phyloP scores from a whole-genome alignment of 257 asterid species.

The Primulina eburnea region DNA sequence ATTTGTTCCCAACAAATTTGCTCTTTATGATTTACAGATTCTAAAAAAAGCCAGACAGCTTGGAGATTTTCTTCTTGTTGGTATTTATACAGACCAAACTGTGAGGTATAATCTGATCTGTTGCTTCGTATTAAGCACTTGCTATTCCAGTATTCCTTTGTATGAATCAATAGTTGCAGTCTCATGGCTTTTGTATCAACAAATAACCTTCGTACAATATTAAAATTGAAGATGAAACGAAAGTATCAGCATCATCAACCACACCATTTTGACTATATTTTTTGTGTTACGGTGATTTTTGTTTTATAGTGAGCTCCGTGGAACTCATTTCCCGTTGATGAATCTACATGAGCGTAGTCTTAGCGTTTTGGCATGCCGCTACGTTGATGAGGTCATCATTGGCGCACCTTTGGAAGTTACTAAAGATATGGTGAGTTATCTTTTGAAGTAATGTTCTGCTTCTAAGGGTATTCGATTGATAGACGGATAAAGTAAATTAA shows the following conservation, averaged over 20 bases:
- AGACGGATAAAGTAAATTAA: not conserved
- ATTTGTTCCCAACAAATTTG: not conserved
- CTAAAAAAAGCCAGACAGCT: conserved; percentile 77
- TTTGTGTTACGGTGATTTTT: not conserved
- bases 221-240: conserved; percentile 17
- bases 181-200: not conserved
- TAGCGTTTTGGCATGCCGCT: conserved; percentile 86
- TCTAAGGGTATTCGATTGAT: not conserved
- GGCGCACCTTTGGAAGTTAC: conserved; percentile 94
- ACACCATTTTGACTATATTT: conserved; percentile 7
- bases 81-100: conserved; percentile 71
- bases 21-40: conserved; percentile 49
- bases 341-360: conserved; percentile 91
- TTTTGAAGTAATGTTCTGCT: not conserved
- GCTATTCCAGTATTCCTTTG: not conserved
- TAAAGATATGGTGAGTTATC: conserved; percentile 64
- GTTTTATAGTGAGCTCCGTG: conserved; percentile 69
- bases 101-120: conserved; percentile 53
- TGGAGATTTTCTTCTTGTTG: conserved; percentile 96
- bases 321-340: conserved; percentile 73
- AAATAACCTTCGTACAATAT: not conserved
- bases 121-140: not conserved
- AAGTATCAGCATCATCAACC: conserved; percentile 12
- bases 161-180: not conserved
- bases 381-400: conserved; percentile 92